Evolutionary conservation across 192 early-diverging fungal genomes (phyloP), one percentile per base, ranked within the genome.

Genomic region (Mortierella hygrophila): DNA sequence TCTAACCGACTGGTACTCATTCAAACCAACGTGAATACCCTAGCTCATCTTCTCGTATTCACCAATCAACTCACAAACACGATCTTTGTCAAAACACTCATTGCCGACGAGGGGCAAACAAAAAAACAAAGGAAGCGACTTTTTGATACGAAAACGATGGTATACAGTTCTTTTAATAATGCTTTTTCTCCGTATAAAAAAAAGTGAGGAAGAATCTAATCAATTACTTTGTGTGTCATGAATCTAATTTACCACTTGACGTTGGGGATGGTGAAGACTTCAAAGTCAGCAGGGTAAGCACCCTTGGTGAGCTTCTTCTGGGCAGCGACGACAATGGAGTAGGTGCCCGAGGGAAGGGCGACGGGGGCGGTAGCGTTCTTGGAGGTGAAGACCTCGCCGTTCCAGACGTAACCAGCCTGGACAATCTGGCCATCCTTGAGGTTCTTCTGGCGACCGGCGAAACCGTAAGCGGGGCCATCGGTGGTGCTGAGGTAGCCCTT

Each of bases 231-330:
- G 38, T n/a, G 57, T 60, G 23, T 60, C 54, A 55, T 55, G 21
- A 60, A 60, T 0, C 1, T 26, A 60, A 60, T 60, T 60, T 65
- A 65, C 60, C 26, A 29, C 71, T 80, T 75, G 80, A 81, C 44
- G 44, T 68, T 52, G 32, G 75, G 70, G 9, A 82, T 6, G 18
- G 71, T 63, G 68, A 69, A 85, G 57, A 85, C 49, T 74, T 85
- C 82, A 68, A 41, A 85, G 69, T 85, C 82, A 6, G 32, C 37
- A 38, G 82, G 82, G 57, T 85, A 85, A 13, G 11, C 40, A 44
- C 82, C 82, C 68, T 75, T 55, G 46, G 77, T 79, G 72, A 85
- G 42, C 70, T 85, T 85, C 72, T 79, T 74, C 74, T 85, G 82
- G n/a, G 77, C 68, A 41, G 82, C 82, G 72, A 79, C 72, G 42